Evolutionary conservation across 768 basidiomycete genomes (phyloP), one percentile per base, ranked within the genome.

Genomic region (Xerocomellus amylosporus): DNA sequence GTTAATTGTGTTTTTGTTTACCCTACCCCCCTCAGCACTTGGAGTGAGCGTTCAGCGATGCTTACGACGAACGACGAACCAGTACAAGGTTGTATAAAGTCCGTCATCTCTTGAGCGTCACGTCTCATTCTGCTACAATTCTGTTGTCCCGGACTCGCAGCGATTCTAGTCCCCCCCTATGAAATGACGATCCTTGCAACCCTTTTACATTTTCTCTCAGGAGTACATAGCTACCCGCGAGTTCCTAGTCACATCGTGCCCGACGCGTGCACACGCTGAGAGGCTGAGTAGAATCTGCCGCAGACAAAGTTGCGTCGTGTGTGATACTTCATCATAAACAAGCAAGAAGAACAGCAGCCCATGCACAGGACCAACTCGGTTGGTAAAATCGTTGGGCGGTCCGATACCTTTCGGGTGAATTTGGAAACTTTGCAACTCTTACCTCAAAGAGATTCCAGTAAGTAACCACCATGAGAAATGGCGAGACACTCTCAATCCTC

Each of bases 1-100:
- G 48, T 56, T 52, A 58, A 65, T 55, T 43, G 58, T 63, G 55
- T 57, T 56, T 62, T 60, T 54, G 54, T 53, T 47, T 48, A 37
- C 26, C 43, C 51, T 24, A 36, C 46, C 34, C 46, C 34, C 20
- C 26, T 37, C 46, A 22, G 49, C 42, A 33, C 28, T 48, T 31
- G 19, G 49, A 41, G 42, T 36, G 51, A 56, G 38, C 51, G 17
- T 28, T 47, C 19, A 34, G 31, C 17, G 12, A 42, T n/a, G 6
- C 40, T 41, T 33, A 38, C 30, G 20, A 20, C 45, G 19, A 37
- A 36, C 12, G 17, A 28, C n/a, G 20, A 10, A 45, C 22, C 28
- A n/a, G 26, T 17, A 44, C 10, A n/a, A 19, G 17, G 17, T 14
- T 31, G 30, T 51, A 47, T 43, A 5, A 34, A 40, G 48, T 28